A percentile compares a stretch with the other conserved stretches of the same genome.
Evolutionary conservation across 148 eudicot genomes (phyloP).

Genomic region (Silene latifolia): DNA sequence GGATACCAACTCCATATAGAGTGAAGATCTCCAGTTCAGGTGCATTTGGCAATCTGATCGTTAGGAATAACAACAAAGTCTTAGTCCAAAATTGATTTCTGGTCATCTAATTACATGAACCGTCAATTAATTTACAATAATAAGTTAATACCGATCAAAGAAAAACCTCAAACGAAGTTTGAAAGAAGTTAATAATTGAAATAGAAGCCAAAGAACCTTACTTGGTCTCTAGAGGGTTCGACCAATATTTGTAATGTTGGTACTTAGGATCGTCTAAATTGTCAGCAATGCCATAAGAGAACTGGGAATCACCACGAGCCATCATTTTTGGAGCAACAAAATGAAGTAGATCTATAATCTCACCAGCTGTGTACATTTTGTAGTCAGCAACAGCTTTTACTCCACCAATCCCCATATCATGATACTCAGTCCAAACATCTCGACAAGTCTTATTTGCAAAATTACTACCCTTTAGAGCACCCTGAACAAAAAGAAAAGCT

Average conservation of each 20-base stretch:
- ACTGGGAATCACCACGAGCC: slow-evolving; percentile 82
- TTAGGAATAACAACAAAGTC: slow-evolving; percentile 5
- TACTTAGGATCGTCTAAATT: slow-evolving; percentile 84
- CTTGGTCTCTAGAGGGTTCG: slow-evolving; percentile 92
- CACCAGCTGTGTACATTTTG: slow-evolving; percentile 73
- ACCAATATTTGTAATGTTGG: slow-evolving; percentile 83
- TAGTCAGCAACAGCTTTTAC: slow-evolving; percentile 79
- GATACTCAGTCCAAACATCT: slow-evolving; percentile 96
- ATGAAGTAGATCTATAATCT: slow-evolving; percentile 62
- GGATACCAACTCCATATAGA: slow-evolving; percentile 87
- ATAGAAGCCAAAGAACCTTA: slow-evolving; percentile 23
- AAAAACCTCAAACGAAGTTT: background rate
- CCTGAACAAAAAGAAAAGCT: slow-evolving; percentile 38
- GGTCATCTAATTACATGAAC: too few relatives aligned
- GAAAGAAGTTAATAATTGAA: background rate
- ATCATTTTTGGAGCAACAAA: slow-evolving; percentile 94
- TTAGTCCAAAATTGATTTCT: background rate
- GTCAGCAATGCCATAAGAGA: slow-evolving; percentile 89
- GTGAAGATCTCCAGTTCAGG: slow-evolving; percentile 91
- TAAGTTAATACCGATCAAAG: background rate
- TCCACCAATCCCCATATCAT: slow-evolving; percentile 93
- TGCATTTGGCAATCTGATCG: slow-evolving; percentile 84
- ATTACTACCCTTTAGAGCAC: slow-evolving; percentile 71
- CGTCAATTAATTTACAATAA: too few relatives aligned
- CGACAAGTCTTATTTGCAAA: slow-evolving; percentile 67